phyloP scores from a whole-genome alignment of 441 rosid genomes.

The Populus hybrid region DNA sequence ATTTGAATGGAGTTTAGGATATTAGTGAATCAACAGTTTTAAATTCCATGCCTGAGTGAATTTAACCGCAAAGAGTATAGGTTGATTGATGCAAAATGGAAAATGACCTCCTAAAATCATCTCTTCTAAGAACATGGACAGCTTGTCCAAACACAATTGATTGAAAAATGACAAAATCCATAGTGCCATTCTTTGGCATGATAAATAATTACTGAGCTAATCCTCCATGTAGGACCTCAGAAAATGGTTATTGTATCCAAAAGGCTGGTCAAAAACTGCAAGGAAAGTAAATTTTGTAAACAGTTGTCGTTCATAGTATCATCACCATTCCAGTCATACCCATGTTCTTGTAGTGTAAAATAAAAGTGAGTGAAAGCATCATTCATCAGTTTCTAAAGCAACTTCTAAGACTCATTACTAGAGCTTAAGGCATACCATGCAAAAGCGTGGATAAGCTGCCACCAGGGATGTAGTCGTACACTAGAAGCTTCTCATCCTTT shows the following conservation, averaged over 20 bases:
- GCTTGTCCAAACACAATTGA: background rate
- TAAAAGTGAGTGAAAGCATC: background rate
- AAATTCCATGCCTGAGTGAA: background rate
- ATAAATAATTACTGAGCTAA: background rate
- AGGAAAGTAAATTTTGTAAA: background rate
- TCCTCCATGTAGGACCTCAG: background rate
- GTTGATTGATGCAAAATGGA: background rate
- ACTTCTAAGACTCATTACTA: background rate
- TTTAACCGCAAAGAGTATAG: background rate
- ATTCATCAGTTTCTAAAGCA: slow-evolving; percentile 1
- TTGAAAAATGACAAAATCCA: background rate
- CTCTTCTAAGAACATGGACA: background rate
- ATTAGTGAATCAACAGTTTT: background rate
- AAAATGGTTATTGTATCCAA: background rate
- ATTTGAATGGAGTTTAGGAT: slow-evolving; percentile 5
- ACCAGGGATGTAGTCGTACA: slow-evolving; percentile 12
- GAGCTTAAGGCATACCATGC: slow-evolving; percentile 55
- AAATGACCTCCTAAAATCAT: background rate
- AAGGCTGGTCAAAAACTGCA: no score
- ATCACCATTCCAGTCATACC: background rate
- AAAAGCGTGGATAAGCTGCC: slow-evolving; percentile 75
- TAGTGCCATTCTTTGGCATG: background rate
- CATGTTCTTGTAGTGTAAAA: background rate
- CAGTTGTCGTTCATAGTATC: background rate
- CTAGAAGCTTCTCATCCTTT: slow-evolving; percentile 82